Evolutionary conservation across 2,329 filamentous ascomycete species (phyloP), one percentile per base, ranked within the genome.

Genomic region (Gliomastix tumulicola): DNA sequence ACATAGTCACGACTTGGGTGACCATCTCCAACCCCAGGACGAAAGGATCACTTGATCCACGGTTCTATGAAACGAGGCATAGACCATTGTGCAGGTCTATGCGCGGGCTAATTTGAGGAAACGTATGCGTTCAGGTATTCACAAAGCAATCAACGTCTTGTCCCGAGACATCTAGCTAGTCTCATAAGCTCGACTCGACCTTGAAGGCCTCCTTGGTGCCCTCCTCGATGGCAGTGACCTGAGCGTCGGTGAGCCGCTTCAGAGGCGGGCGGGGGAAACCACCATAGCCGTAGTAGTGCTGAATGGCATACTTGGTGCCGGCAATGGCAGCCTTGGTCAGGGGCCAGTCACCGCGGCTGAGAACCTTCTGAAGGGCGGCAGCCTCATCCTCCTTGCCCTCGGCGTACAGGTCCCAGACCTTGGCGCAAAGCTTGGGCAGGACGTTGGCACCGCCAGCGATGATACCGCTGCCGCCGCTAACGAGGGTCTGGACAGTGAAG

Each of bases 361-460:
- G 74, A n/a, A 82, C 62, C 59, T 83, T 84, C 56, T 94, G 88
- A 51, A 89, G 64, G 45, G 72, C 75, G 47, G 82, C 74, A 7
- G 87, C 83, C 65, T 94, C 84, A 25, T 84, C 79, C 38, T 71
- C 73, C 63, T 86, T 82, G 30, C 85, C 87, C 49, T 81, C 70
- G 8, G 68, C 68, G 57, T 82, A 90, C 37, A 90, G 68, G 53
- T 87, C 74, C 82, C 85, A 88, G 20, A 94, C 76, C 55, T 75
- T 77, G 34, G 84, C 82, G 53, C 86, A 89, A 7, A 84, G 69
- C 66, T 89, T 88, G 35, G 88, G 88, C 60, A 90, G 79, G 40
- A 94, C 79, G 54, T 94, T 94, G 42, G 86, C 88, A 30, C 84
- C 81, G 16, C 88, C 88, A 13, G 85, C 86, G 51, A 94, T 92